Conservation (phyloP, 2,329 filamentous ascomycete genomes). For the Epichloe uncinata region DNA sequence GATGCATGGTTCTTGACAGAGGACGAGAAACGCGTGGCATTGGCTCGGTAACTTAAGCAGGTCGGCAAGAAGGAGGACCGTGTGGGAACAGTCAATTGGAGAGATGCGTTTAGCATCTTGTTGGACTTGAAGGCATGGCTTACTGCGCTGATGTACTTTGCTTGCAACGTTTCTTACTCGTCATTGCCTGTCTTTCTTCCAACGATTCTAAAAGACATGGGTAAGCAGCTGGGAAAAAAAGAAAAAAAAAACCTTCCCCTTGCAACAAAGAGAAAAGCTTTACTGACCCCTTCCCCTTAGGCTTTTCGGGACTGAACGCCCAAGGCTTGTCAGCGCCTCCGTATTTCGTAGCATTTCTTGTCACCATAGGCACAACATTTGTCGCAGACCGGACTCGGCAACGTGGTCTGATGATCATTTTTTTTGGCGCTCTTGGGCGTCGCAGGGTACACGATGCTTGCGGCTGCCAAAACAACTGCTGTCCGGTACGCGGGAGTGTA, state of each 20-base stretch:
- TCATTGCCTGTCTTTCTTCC: constrained; percentile 13
- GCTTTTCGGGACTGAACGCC: constrained; percentile 9
- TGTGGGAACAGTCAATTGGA: constrained; percentile 8
- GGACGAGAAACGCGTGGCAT: constrained; percentile 8
- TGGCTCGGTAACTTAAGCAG: constrained; percentile 5
- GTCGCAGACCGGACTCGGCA: constrained; percentile 8
- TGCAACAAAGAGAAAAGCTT: no score
- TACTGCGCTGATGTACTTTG: constrained; percentile 8
- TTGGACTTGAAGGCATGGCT: constrained; percentile 23
- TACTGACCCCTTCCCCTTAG: background rate
- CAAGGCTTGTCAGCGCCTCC: constrained; percentile 11
- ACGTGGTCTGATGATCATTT: constrained; percentile 5
- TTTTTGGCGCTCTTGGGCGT: constrained; percentile 5
- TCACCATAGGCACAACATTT: constrained; percentile 7
- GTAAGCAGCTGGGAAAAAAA: background rate
- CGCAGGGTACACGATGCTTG: constrained; percentile 5
- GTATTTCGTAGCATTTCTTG: constrained; percentile 8
- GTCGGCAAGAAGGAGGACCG: constrained; percentile 1
- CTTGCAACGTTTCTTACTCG: constrained; percentile 20
- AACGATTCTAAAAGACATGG: constrained; percentile 11
- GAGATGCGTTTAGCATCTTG: constrained; percentile 18
- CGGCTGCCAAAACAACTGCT: background rate
- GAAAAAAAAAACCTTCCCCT: no score
- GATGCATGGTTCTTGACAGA: constrained; percentile 9
- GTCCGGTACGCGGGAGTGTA: constrained; percentile 5